Percentiles rank a stretch among this genome's conserved stretches.
Evolutionary conservation across 179 eudicot genomes (phyloP).

Genomic region (Actinidia polygama): DNA sequence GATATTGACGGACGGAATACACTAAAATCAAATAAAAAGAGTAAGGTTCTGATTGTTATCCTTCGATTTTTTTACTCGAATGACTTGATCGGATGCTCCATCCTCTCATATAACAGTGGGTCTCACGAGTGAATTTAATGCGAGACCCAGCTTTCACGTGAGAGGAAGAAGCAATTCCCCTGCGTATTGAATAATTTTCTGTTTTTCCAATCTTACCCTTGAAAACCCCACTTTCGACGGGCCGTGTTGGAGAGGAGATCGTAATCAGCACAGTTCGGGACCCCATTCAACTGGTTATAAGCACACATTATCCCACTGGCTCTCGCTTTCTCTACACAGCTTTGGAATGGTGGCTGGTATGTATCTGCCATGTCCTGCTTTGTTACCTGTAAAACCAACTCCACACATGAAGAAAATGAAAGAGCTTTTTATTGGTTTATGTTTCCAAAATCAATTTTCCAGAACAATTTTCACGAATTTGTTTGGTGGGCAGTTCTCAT

Average conservation of each 20-base stretch:
- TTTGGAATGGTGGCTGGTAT: conserved; percentile 83
- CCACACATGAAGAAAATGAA: no score
- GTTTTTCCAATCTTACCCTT: conserved; percentile 52
- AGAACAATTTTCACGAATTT: no score
- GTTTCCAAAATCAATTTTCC: no score
- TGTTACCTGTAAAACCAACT: conserved; percentile 48
- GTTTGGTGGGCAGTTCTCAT: no score
- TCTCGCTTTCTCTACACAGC: conserved; percentile 66
- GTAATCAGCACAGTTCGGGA: conserved; percentile 84
- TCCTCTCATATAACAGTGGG: no score
- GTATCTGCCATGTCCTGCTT: conserved; percentile 90
- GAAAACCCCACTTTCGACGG: conserved; percentile 75
- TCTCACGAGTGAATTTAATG: not conserved
- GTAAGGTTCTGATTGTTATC: no score
- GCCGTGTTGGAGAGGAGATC: conserved; percentile 70
- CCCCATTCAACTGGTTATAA: conserved; percentile 80
- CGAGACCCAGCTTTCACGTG: not conserved
- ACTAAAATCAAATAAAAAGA: no score
- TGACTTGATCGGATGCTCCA: no score
- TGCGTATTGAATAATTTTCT: not conserved
- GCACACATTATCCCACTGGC: conserved; percentile 98
- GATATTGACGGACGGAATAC: no score
- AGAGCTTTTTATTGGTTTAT: no score
- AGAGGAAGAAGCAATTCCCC: not conserved
- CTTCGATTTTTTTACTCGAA: no score